Base-by-base conservation (phyloP, 2,329 filamentous ascomycete species). In the Tolypocladium tropicale region DNA sequence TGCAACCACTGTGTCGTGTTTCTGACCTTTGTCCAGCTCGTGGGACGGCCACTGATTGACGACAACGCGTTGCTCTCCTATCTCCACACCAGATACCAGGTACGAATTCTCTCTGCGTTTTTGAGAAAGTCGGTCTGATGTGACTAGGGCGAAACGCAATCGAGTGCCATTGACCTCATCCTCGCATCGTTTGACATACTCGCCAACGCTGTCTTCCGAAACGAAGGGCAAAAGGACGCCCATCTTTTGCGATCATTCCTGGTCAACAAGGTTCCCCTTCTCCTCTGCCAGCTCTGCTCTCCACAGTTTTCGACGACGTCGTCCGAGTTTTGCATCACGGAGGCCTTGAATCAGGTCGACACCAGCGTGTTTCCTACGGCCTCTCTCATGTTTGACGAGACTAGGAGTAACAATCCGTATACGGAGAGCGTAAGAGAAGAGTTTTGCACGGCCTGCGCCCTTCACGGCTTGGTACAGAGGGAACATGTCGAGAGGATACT, bases 101-200 rank as follows among this genome's bases (percentile, higher is more conserved):
- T 89, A 74, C 61, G 74, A 7, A 28, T 11, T n/a, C 21, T 34
- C 9, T 53, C 28, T 23, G 16, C 7, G 18, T 21, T 6, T 11
- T 14, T 10, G 7, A 25, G 28, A 18, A 50, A 6, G 46, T 18
- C 1, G 6, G 23, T 14, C 32, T 56, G 21, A 23, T 9, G 9
- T 34, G 21, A 11, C 5, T 55, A 91, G 81, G 88, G 87, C 41
- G 88, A 96, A 64, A 79, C 88, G 46, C 88, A 93, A 69, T 80
- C 82, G 14, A 84, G 90, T 49, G 84, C 89, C 0, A 83, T 90
- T 55, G 91, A 96, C 64, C 77, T 97, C 2, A 88, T 97, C 46
- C 81, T 93, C 11, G 90, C 91, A 1, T 86, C 91, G 0, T 97
- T 99, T 65, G 92, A 97, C 64, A 81, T 95, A 6, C 77, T 99